phyloP scores from a whole-genome alignment of 805 yeast species.

The Debaryomyces prosopidis region DNA sequence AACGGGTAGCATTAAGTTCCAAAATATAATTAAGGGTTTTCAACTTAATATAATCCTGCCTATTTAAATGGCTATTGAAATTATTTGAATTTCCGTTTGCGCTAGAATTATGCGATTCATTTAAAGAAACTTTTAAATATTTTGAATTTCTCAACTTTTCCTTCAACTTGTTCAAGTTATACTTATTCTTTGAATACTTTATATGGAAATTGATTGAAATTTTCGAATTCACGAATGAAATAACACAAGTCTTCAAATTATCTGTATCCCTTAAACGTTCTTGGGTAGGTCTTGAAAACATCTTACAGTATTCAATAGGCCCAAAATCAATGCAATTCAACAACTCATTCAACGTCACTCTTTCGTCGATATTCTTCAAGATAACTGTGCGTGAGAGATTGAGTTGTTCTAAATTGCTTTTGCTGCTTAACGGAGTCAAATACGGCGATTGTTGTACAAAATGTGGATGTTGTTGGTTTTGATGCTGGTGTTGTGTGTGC shows the following conservation, averaged over 20 bases:
- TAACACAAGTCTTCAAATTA: conserved; percentile 28
- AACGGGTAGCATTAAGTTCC: conserved; percentile 41
- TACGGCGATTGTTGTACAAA: conserved; percentile 12
- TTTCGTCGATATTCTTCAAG: conserved; percentile 26
- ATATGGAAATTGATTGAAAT: conserved; percentile 32
- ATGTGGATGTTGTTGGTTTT: conserved; percentile 4
- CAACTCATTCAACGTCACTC: conserved; percentile 29
- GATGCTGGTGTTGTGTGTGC: conserved; percentile 2
- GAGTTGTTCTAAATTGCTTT: conserved; percentile 30
- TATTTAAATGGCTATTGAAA: conserved; percentile 7
- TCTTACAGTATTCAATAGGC: conserved; percentile 60
- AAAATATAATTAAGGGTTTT: conserved; percentile 42
- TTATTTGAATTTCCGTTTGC: neutral
- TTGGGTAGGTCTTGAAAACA: conserved; percentile 34
- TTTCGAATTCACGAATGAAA: conserved; percentile 38
- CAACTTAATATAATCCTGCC: conserved; percentile 36
- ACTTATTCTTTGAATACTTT: conserved; percentile 28
- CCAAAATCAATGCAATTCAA: conserved; percentile 54
- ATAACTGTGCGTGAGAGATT: conserved; percentile 39
- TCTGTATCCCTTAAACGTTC: conserved; percentile 23
- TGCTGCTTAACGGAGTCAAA: conserved; percentile 12
- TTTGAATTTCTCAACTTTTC: conserved; percentile 23
- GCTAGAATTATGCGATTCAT: conserved; percentile 16
- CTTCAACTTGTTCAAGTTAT: conserved; percentile 24
- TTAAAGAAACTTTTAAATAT: conserved; percentile 28